These are phyloP conservation scores for Prinsepia uniflora DNA, from an alignment of 306 rosid genomes.

Conservation along the genomic window DNA sequence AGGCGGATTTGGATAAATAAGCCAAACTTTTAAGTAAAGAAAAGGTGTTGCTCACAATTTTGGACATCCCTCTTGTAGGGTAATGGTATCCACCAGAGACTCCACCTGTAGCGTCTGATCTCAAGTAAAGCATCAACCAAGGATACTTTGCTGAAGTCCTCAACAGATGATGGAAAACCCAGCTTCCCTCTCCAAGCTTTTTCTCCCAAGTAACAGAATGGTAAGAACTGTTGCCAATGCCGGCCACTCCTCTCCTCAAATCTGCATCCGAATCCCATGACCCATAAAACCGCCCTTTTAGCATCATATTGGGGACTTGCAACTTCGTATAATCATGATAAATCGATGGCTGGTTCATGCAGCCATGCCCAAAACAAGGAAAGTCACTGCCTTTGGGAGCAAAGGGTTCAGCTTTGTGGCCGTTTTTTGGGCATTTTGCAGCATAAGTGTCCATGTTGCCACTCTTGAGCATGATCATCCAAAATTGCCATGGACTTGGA, in stretches of 20 bases:
- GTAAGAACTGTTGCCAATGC: slow-evolving; percentile 37
- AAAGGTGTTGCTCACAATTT: slow-evolving; percentile 40
- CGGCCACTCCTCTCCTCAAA: slow-evolving; percentile 18
- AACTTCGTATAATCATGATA: slow-evolving; percentile 46
- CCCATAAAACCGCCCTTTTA: slow-evolving; percentile 49
- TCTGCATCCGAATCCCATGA: slow-evolving; percentile 45
- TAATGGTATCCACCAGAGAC: slow-evolving; percentile 59
- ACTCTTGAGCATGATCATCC: slow-evolving; percentile 68
- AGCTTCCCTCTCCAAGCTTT: slow-evolving; percentile 43
- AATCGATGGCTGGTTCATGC: slow-evolving; percentile 57
- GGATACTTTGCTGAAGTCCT: slow-evolving; percentile 56
- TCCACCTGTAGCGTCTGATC: slow-evolving; percentile 55
- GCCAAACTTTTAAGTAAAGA: background rate
- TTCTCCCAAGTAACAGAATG: slow-evolving; percentile 51
- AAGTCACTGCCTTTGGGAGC: slow-evolving; percentile 24
- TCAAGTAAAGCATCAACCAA: slow-evolving; percentile 62
- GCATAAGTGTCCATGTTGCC: slow-evolving; percentile 58
- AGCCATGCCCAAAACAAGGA: slow-evolving; percentile 56
- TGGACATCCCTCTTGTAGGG: slow-evolving; percentile 50
- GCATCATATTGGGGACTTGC: slow-evolving; percentile 23
- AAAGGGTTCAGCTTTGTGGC: slow-evolving; percentile 35
- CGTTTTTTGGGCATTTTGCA: slow-evolving; percentile 43
- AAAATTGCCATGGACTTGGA: slow-evolving; percentile 55
- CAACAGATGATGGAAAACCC: slow-evolving; percentile 52
- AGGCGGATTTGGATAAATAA: too few relatives aligned